These are phyloP conservation scores for Acer yangbiense DNA, from an alignment of 345 rosid species.

Conservation along the genomic window DNA sequence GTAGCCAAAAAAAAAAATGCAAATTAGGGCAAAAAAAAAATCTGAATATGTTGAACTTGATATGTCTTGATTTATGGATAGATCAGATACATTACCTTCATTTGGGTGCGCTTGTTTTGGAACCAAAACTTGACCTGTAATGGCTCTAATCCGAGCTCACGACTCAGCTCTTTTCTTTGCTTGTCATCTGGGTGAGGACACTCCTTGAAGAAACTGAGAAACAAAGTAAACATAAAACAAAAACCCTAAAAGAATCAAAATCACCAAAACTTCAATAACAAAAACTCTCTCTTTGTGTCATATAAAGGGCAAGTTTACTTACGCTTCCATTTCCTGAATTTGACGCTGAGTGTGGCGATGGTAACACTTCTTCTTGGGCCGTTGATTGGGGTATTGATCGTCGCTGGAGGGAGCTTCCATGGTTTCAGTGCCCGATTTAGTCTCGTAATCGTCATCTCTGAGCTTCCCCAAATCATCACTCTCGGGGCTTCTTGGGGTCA, in stretches of 20 bases:
- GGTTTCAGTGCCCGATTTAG: conserved; percentile 73
- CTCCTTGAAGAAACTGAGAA: conserved; percentile 80
- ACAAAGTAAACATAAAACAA: neutral
- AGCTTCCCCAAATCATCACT: conserved; percentile 63
- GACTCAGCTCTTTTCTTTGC: conserved; percentile 87
- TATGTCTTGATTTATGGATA: neutral
- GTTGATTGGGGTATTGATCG: conserved; percentile 74
- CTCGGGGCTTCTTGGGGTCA: conserved; percentile 57
- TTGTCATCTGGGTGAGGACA: conserved; percentile 96
- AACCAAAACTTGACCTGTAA: conserved; percentile 97
- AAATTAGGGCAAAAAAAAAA: too few relatives aligned
- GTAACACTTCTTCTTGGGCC: conserved; percentile 77
- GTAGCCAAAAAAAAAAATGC: neutral
- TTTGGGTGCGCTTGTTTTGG: conserved; percentile 96
- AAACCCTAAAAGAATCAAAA: neutral
- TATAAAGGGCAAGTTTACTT: conserved; percentile 22
- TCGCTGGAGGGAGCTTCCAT: conserved; percentile 66
- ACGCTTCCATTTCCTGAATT: conserved; percentile 97
- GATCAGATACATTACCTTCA: conserved; percentile 58
- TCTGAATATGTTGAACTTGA: too few relatives aligned
- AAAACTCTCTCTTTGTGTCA: too few relatives aligned
- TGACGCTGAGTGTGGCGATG: conserved; percentile 95
- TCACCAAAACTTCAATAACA: neutral
- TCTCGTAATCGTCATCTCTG: conserved; percentile 78
- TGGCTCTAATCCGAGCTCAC: conserved; percentile 76